phyloP scores from a whole-genome alignment of 2,329 filamentous ascomycete species.

The Fusarium mexicanum region DNA sequence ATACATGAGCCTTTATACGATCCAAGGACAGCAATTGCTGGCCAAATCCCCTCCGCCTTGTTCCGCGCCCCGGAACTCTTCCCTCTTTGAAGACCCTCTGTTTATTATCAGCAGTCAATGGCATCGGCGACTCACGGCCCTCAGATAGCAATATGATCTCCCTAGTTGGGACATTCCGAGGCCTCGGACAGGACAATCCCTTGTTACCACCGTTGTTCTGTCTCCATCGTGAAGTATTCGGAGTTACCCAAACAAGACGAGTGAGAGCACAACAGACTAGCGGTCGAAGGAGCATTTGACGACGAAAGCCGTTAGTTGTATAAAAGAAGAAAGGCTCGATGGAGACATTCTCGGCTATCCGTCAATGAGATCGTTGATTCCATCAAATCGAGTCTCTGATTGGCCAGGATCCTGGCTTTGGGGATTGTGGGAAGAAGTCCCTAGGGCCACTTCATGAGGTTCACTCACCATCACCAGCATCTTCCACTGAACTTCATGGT shows the following conservation, averaged over 20 bases:
- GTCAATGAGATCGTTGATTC: background rate
- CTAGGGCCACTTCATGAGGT: conserved; percentile 4
- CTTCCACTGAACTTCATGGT: background rate
- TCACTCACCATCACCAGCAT: background rate
- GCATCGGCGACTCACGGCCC: background rate
- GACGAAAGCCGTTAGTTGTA: conserved; percentile 14
- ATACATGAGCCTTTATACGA: conserved; percentile 8
- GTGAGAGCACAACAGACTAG: conserved; percentile 1
- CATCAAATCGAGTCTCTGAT: conserved; percentile 7
- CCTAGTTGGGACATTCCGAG: conserved; percentile 3
- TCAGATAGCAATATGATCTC: background rate
- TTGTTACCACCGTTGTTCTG: conserved; percentile 5
- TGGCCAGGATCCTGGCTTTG: conserved; percentile 9
- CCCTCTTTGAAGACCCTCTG: background rate
- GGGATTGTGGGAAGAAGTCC: background rate
- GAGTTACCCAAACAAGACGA: conserved; percentile 16
- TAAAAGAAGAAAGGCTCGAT: conserved; percentile 17
- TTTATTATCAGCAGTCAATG: background rate
- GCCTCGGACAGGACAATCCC: background rate
- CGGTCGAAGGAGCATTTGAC: conserved; percentile 18
- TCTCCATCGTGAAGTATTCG: conserved; percentile 33
- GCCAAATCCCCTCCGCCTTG: background rate
- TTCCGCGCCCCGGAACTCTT: conserved; percentile 8
- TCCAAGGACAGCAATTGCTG: background rate
- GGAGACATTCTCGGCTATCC: conserved; percentile 16